Percentiles rank a stretch among this genome's conserved stretches.
Evolutionary conservation across 2,329 filamentous ascomycete species (phyloP).

Genomic region (Fusarium dlaminii): DNA sequence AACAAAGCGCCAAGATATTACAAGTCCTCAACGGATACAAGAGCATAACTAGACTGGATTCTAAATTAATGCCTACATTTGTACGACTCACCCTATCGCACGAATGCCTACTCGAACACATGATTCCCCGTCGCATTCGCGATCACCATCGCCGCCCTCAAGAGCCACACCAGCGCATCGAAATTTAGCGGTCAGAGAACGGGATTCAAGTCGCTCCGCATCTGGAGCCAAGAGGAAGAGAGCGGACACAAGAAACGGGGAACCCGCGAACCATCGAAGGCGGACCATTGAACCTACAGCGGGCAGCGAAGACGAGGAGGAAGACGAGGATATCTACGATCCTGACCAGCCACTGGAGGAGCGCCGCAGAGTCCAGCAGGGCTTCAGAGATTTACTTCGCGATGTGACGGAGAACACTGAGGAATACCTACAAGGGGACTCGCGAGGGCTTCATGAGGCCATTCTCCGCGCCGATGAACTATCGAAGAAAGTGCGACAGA

Average conservation of each 20-base stretch:
- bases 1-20: not conserved
- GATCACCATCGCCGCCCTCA: slow-evolving; percentile 33
- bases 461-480: slow-evolving; percentile 73
- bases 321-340: slow-evolving; percentile 68
- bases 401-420: slow-evolving; percentile 73
- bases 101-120: slow-evolving; percentile 43
- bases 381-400: slow-evolving; percentile 73
- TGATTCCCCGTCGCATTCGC: slow-evolving; percentile 35
- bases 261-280: slow-evolving; percentile 36
- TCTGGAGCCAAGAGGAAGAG: slow-evolving; percentile 49
- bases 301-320: slow-evolving; percentile 29
- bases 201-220: slow-evolving; percentile 26
- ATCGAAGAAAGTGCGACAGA: slow-evolving; percentile 80
- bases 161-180: slow-evolving; percentile 32
- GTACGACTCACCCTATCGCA: not conserved
- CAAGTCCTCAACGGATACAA: not conserved
- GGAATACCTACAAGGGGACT: slow-evolving; percentile 74
- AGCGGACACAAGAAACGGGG: slow-evolving; percentile 36
- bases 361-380: slow-evolving; percentile 75
- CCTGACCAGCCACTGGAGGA: slow-evolving; percentile 83
- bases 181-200: slow-evolving; percentile 41
- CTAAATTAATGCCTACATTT: not conserved
- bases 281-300: slow-evolving; percentile 39
- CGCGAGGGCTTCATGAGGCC: slow-evolving; percentile 70
- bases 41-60: too few species aligned